Evolutionary conservation across 495 filamentous ascomycete genomes (phyloP), one percentile per base, ranked within the genome.

Genomic region (Trichoderma erinaceum): DNA sequence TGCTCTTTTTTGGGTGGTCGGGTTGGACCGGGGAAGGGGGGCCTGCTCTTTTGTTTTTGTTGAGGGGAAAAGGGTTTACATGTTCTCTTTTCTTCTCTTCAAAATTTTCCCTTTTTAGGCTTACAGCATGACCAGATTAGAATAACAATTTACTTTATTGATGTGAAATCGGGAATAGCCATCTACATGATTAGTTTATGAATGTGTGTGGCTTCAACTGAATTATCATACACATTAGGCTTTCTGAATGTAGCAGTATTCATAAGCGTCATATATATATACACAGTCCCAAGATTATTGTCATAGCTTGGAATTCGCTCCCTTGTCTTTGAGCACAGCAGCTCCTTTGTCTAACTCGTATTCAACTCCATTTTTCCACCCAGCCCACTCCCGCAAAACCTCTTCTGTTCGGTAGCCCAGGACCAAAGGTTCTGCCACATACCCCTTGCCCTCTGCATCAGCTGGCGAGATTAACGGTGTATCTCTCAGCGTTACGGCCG

Each of bases 401-500:
- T 89, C 86, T 73, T 88, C 85, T 8, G 92, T 92, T 15, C 90
- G 92, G 21, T 85, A 77, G 0, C 92, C 90, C 18, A 91, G 85
- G 6, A 71, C 73, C 65, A 98, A 76, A 2, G 81, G 76, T 15
- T 76, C 76, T 4, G 87, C 85, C 0, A 68, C 74, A 85, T 93
- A 96, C 2, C 88, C 89, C 48, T 87, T 81, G 2, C 86, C 84
- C 11, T 81, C 74, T 4, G 83, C 75, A 0, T 82, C 84, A 6
- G 71, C 66, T 70, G 32, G 91, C 83, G 10, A 84, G 82, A 10
- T 84, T 73, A 27, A 85, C 5, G 92, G 92, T 15, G 90, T 89
- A 46, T 78, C 81, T 32, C 79, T 79, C 70, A 97, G 76, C 41
- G 87, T 86, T 11, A 97, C 91, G 13, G 86, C 78, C 27, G 92